Evolutionary conservation across 164 flowering plant species (phyloP).

Genomic region (Stephania japonica): DNA sequence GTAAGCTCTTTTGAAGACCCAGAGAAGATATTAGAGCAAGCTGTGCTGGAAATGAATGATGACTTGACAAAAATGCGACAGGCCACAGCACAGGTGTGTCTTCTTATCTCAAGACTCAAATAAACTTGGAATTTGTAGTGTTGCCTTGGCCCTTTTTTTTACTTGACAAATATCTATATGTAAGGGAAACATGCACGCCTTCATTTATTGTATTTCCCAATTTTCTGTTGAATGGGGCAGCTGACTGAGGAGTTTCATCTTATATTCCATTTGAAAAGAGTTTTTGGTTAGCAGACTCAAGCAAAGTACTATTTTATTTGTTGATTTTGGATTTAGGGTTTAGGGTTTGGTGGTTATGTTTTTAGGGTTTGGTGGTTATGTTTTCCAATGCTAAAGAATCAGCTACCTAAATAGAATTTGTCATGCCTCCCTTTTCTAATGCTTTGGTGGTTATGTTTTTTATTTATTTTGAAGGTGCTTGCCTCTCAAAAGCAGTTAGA

Average conservation of each 20-base stretch:
- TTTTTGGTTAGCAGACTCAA: background rate
- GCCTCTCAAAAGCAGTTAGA: conserved; percentile 90
- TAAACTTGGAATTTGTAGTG: no score
- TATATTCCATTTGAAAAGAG: background rate
- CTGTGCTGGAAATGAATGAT: conserved; percentile 93
- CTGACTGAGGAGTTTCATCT: background rate
- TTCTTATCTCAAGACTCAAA: background rate
- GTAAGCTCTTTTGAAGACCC: conserved; percentile 91
- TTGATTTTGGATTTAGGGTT: background rate
- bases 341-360: no score
- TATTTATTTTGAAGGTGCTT: conserved; percentile 47
- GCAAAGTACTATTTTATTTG: background rate
- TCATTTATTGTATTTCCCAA: background rate
- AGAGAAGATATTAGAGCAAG: conserved; percentile 89
- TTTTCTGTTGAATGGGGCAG: background rate
- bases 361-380: no score
- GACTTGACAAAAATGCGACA: conserved; percentile 97
- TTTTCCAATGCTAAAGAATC: background rate
- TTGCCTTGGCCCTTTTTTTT: background rate
- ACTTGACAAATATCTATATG: background rate
- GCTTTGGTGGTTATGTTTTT: conserved; percentile 1
- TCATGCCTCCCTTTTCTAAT: background rate
- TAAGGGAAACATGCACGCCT: background rate
- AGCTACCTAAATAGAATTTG: background rate
- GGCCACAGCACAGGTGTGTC: conserved; percentile 90